Percentiles rank a stretch among this genome's conserved stretches.
These are phyloP conservation scores for Mucor sp. DNA, from an alignment of 371 early-diverging fungal genomes.

Conservation along the genomic window DNA sequence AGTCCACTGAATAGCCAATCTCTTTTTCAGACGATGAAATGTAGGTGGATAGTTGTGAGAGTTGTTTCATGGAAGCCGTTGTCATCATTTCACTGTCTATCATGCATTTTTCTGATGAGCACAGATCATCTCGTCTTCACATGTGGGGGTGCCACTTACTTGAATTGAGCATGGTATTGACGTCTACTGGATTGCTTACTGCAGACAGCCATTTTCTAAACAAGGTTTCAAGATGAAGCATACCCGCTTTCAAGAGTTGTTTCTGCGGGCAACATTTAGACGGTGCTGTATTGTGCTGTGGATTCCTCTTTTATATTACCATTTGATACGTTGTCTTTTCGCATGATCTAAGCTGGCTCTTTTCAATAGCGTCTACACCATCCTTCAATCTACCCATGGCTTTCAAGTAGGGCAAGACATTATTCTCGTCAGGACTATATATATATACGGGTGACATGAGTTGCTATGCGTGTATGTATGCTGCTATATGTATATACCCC, in stretches of 20 bases:
- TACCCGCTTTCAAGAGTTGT: slow-evolving; percentile 60
- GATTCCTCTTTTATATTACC: slow-evolving; percentile 24
- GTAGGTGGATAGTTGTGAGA: slow-evolving; percentile 67
- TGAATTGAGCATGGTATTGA: slow-evolving; percentile 35
- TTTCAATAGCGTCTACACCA: slow-evolving; percentile 57
- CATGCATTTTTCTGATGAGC: neutral
- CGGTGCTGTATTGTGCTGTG: no score
- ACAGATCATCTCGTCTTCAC: neutral
- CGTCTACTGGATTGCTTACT: slow-evolving; percentile 55
- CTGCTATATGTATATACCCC: slow-evolving; percentile 32
- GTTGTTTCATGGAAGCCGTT: slow-evolving; percentile 40
- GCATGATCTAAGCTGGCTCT: slow-evolving; percentile 52
- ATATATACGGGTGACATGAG: neutral
- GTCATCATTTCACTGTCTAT: slow-evolving; percentile 29
- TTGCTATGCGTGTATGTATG: neutral
- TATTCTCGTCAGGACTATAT: slow-evolving; percentile 55
- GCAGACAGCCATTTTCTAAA: slow-evolving; percentile 56
- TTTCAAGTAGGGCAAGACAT: slow-evolving; percentile 54
- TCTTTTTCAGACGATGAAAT: slow-evolving; percentile 62
- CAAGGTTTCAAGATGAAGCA: slow-evolving; percentile 56
- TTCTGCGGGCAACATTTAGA: slow-evolving; percentile 32
- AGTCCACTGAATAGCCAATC: slow-evolving; percentile 64
- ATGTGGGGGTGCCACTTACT: slow-evolving; percentile 17
- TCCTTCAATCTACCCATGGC: slow-evolving; percentile 60
- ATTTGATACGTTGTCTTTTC: slow-evolving; percentile 57